phyloP scores from a whole-genome alignment of 345 rosid genomes.

The Hibiscus tridactylites region DNA sequence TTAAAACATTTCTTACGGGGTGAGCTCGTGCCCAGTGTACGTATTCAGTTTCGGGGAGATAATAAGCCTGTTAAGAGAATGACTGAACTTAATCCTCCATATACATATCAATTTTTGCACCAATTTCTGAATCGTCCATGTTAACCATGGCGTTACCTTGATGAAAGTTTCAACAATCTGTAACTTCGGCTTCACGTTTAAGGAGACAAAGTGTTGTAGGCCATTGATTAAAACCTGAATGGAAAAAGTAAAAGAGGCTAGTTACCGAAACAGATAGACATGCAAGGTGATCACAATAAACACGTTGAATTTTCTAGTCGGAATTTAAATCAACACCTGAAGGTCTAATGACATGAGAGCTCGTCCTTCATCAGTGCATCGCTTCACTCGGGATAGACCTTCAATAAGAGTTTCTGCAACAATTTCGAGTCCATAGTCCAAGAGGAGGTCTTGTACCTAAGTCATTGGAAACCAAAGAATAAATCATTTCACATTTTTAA shows the following conservation, averaged over 20 bases:
- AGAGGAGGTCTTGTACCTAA: conserved; percentile 72
- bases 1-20: conserved; percentile 46
- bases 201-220: conserved; percentile 69
- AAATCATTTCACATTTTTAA: background rate
- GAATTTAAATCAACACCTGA: conserved; percentile 45
- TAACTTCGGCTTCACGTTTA: conserved; percentile 66
- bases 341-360: conserved; percentile 92
- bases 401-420: conserved; percentile 85
- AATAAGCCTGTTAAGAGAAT: conserved; percentile 59
- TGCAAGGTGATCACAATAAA: background rate
- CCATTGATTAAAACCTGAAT: conserved; percentile 85
- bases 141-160: conserved; percentile 38
- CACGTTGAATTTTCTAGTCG: background rate
- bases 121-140: background rate
- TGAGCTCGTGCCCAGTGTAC: conserved; percentile 95
- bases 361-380: conserved; percentile 91
- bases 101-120: background rate
- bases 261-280: background rate
- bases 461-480: background rate
- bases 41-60: conserved; percentile 92
- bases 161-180: conserved; percentile 78
- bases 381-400: conserved; percentile 88
- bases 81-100: background rate
- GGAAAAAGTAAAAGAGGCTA: conserved; percentile 1
- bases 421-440: conserved; percentile 79